Evolutionary conservation across 2,329 filamentous ascomycete species (phyloP), one percentile per base, ranked within the genome.

Genomic region (Nemania sp.): DNA sequence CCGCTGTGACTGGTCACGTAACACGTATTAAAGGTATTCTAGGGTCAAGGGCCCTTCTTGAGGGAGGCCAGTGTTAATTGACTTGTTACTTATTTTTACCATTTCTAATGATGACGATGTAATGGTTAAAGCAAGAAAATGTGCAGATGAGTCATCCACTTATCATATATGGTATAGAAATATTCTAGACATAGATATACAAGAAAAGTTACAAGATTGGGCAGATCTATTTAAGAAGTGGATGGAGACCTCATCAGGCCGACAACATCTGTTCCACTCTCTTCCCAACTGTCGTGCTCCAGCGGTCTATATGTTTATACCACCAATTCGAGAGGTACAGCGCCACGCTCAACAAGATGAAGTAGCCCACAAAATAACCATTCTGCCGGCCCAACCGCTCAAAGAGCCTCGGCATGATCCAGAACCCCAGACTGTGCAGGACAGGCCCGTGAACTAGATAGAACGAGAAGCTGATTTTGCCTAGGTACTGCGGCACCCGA

Each of bases 391-490:
- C 79, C 15, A 82, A 75, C 13, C 62, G 71, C 22, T 82, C 80
- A 51, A 82, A 82, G 2, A 82, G 71, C 8, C 79, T 71, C 5
- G 80, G 80, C 80, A 82, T 82, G 62, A 76, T 69, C 74, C 74
- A 77, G 70, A 76, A 76, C 11, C 75, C 75, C 10, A 76, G 67
- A 10, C 74, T 71, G 59, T 76, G 74, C 20, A 77, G 66, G 6
- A 77, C 74, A 2, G 75, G 74, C 2, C 75, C 75, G 51, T 82
- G 81, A 5, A 82, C 74, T 4, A 82, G 79, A 65, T 82, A 82
- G n/a, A 82, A 71, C 1, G 80, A 80, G 73, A 82, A 82, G 67
- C 80, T 82, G 65, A 82, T 74, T 54, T 74, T 77, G 13, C 81
- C 81, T 0, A 82, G 74, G 54, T 82, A 81, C 65, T 82, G 81